Evolutionary conservation across 1,284 basidiomycete species (phyloP), one percentile per base, ranked within the genome.

Genomic region (Cystodermella granulosa): DNA sequence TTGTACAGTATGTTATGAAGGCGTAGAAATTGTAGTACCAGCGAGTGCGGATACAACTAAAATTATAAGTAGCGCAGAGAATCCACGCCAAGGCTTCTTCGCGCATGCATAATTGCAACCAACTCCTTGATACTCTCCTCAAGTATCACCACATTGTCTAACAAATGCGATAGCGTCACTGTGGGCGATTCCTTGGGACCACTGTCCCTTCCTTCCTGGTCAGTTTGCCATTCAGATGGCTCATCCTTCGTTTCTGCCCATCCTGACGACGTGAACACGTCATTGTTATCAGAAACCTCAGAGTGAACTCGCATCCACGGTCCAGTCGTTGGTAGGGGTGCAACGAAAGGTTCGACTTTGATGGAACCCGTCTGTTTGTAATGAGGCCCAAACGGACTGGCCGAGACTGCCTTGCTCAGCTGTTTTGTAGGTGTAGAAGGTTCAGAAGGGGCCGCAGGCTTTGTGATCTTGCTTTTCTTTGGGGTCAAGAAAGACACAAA

Each of bases 41-140:
- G n/a, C n/a, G 11, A 11, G n/a, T 31, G 28, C n/a, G n/a, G n/a
- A 11, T 11, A 11, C 11, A 31, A 31, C 11, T 11, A 11, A 21
- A 5, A 11, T 60, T 44, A 89, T 59, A 89, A 58, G 60, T 87
- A 89, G 55, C 84, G 78, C 52, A 90, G 66, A 23, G 80, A 77
- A 70, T 97, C 93, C 53, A 97, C 86, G 1, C 93, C 93, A 49
- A 94, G 69, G 62, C 84, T 86, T 55, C 90, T 74, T 51, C 94
- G 74, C 18, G 88, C 90, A 66, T 88, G 85, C 46, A 96, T 80
- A 48, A 95, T 84, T 17, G 90, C 90, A 23, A 86, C 82, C 41
- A 96, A 69, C 66, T 98, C 95, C 71, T 98, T 96, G 57, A 98
- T 85, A 49, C 87, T 86, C 68, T 98, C 95, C 67, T 98, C 94